Base-by-base conservation (phyloP, 1,284 basidiomycete species). In the Athelia sp. region DNA sequence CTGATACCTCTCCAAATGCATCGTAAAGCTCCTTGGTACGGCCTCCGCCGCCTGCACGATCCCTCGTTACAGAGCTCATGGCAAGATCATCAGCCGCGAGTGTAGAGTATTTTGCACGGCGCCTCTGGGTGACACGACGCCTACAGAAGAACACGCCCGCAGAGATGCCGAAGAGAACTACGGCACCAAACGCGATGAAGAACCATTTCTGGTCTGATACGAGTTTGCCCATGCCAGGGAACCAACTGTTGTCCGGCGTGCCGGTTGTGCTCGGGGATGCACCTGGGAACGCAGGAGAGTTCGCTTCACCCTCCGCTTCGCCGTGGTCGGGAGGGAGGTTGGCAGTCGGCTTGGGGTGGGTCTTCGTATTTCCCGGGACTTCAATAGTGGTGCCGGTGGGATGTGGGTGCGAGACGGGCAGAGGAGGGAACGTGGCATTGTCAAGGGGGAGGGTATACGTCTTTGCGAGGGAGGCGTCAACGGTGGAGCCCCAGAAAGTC, bases 401-500 rank as follows among this genome's bases (percentile, higher is more conserved):
- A 21, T 66, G 61, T 29, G 26, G 26, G 26, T 29, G 26, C 13
- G 4, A 4, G 4, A 29, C 13, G 26, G 26, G 6, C 18, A 59
- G 60, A 9, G 81, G 78, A 43, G 81, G 86, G 21, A 89, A 72
- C 10, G 82, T 68, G 54, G 62, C 75, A 52, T 76, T 79, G 18
- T 78, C 69, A 3, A 73, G 56, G n/a, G 81, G 77, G 9, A 88
- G 72, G 21, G 80, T 74, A 54, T 85, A 98, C 47, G 75, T 74
- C 56, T 75, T 76, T 8, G 87, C 83, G 49, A 84, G 76, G 6
- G 75, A 62, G 0, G 91, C 68, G 64, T 98, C 93, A 46, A 87
- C 78, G 15, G 82, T 75, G n/a, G 89, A 86, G 24, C 97, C 97
- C 93, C 94, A 99, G 21, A 99, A 78, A 53, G 87, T 84, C 72